Evolutionary conservation across 805 yeast genomes (phyloP).

Genomic region (Torulaspora microellipsoides): DNA sequence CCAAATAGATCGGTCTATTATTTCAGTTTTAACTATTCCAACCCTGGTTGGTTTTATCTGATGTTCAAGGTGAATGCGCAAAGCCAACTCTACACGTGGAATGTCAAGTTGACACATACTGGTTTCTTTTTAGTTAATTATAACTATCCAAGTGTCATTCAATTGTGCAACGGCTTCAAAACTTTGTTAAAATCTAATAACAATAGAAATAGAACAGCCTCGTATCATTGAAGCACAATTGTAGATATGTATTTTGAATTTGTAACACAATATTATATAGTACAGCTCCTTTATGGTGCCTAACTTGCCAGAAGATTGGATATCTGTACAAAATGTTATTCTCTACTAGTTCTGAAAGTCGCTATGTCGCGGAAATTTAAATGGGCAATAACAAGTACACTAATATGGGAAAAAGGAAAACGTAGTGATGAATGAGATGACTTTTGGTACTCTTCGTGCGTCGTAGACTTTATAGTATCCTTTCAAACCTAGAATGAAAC

Average conservation of each 20-base stretch:
- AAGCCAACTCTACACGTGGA: conserved; percentile 75
- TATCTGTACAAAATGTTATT: no score
- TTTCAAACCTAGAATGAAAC: no score
- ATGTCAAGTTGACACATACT: conserved; percentile 82
- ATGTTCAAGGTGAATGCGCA: conserved; percentile 76
- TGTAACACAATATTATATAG: no score
- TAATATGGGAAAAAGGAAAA: no score
- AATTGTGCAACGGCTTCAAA: conserved; percentile 93
- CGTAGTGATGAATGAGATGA: no score
- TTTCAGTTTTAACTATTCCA: conserved; percentile 82
- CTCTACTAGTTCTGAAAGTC: no score
- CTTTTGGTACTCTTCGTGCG: no score
- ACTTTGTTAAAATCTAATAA: conserved; percentile 42
- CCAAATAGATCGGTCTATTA: conserved; percentile 87
- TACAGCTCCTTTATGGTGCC: no score
- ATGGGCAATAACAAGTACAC: no score
- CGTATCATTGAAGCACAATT: background rate
- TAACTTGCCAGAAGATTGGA: no score
- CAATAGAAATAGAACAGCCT: conserved; percentile 16
- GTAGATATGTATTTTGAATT: conserved; percentile 1
- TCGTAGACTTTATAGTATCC: no score
- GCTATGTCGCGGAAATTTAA: no score
- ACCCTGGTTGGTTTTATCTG: conserved; percentile 90
- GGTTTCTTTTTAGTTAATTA: conserved; percentile 79
- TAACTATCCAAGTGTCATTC: conserved; percentile 82